These are phyloP conservation scores for Podila clonocystis DNA, from an alignment of 192 early-diverging fungal genomes.

Conservation along the genomic window DNA sequence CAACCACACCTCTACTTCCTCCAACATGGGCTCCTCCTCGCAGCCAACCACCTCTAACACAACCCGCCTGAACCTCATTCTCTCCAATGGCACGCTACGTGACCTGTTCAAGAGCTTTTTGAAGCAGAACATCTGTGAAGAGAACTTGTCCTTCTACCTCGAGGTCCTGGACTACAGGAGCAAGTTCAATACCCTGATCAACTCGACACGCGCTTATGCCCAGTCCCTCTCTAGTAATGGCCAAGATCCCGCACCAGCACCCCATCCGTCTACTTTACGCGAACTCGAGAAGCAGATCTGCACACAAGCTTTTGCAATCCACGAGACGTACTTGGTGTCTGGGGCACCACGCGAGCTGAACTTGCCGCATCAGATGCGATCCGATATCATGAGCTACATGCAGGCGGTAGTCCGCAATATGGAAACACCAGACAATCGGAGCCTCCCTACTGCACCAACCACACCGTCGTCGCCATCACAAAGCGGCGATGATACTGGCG, in stretches of 20 bases:
- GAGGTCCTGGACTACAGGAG: constrained; percentile 65
- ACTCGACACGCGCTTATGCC: constrained; percentile 19
- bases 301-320: constrained; percentile 62
- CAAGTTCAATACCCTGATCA: constrained; percentile 33
- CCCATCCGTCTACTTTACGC: constrained; percentile 39
- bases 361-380: constrained; percentile 60
- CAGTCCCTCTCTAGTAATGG: constrained; percentile 6
- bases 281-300: constrained; percentile 50
- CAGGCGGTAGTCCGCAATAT: constrained; percentile 56
- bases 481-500: not conserved
- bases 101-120: constrained; percentile 72
- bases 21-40: constrained; percentile 9
- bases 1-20: not conserved
- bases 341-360: constrained; percentile 61
- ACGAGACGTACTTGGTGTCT: constrained; percentile 58
- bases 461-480: constrained; percentile 19
- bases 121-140: constrained; percentile 74
- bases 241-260: constrained; percentile 34
- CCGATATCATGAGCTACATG: constrained; percentile 58
- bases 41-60: constrained; percentile 56
- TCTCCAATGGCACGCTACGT: constrained; percentile 61
- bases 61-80: constrained; percentile 64
- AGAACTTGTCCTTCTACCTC: constrained; percentile 75
- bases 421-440: constrained; percentile 21
- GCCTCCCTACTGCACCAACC: constrained; percentile 26